Conservation (phyloP, 2,329 filamentous ascomycete genomes). For the Grosmannia serpens region DNA sequence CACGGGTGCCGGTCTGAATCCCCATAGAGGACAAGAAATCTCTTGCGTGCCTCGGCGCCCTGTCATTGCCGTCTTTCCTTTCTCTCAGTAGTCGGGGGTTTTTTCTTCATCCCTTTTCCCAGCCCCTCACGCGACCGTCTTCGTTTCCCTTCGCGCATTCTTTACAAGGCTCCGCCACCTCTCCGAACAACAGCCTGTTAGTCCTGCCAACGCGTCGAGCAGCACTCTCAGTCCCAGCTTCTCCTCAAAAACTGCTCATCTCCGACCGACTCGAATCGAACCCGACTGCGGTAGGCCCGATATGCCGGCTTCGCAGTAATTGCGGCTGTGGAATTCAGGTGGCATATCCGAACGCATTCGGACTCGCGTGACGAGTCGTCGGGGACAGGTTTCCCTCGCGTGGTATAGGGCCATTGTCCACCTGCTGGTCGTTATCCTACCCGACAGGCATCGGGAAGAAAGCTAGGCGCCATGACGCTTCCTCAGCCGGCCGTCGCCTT, state of each 20-base stretch:
- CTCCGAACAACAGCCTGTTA: not conserved
- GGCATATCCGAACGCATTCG: not conserved
- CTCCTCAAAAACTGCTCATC: not conserved
- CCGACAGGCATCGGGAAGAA: conserved; percentile 5
- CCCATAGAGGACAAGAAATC: not conserved
- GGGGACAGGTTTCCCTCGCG: conserved; percentile 1
- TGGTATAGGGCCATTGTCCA: not conserved
- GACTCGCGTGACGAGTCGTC: not conserved
- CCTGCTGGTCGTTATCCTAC: not conserved
- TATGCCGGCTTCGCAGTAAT: not conserved
- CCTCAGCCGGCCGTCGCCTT: conserved; percentile 60
- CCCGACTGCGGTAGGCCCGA: not conserved
- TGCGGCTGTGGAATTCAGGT: not conserved
- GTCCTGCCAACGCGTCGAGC: not conserved
- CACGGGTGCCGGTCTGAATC: not conserved
- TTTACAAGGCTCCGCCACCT: not conserved
- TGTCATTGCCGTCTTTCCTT: not conserved
- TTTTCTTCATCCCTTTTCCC: not conserved
- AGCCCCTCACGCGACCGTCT: not conserved
- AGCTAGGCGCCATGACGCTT: conserved; percentile 46
- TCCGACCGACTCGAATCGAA: not conserved
- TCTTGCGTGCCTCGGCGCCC: not conserved
- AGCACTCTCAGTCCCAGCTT: not conserved
- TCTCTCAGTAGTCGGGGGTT: not conserved
- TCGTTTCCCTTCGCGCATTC: not conserved